A percentile compares a stretch with the other conserved stretches of the same genome.
These are phyloP conservation scores for Taphrina sp. DNA, from an alignment of 1,139 yeast species.

Conservation along the genomic window DNA sequence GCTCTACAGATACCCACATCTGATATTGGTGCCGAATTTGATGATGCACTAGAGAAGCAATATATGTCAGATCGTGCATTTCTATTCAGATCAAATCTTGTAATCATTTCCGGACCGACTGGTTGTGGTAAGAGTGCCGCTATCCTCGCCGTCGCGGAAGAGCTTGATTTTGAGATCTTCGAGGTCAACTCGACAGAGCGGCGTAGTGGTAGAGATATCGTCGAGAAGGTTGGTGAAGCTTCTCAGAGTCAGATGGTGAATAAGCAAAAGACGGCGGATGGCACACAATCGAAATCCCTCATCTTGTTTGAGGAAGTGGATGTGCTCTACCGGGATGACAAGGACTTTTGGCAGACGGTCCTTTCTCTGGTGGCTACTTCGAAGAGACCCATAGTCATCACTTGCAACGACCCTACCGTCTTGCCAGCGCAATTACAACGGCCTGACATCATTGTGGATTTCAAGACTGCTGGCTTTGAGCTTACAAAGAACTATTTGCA, in stretches of 20 bases:
- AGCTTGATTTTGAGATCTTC: constrained; percentile 68
- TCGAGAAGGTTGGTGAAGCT: constrained; percentile 66
- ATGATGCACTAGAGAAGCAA: no score
- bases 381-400: constrained; percentile 75
- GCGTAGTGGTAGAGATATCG: constrained; percentile 70
- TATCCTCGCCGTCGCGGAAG: constrained; percentile 65
- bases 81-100: constrained; percentile 27
- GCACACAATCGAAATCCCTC: constrained; percentile 42
- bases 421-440: constrained; percentile 56
- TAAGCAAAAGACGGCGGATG: constrained; percentile 41
- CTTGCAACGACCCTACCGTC: constrained; percentile 59
- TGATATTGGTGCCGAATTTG: constrained; percentile 11
- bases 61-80: background rate
- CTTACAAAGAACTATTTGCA: background rate
- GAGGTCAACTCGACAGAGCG: constrained; percentile 75
- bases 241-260: constrained; percentile 83
- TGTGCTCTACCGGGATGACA: constrained; percentile 73
- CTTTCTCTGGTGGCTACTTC: constrained; percentile 63
- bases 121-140: constrained; percentile 82
- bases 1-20: background rate
- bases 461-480: background rate
- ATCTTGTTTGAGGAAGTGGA: constrained; percentile 86
- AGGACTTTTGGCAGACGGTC: constrained; percentile 74
- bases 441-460: constrained; percentile 4
- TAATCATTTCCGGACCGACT: constrained; percentile 66